Percentiles rank a stretch among this genome's conserved stretches.
phyloP scores from a whole-genome alignment of 2,329 filamentous ascomycete species.

The Nemania sp. region DNA sequence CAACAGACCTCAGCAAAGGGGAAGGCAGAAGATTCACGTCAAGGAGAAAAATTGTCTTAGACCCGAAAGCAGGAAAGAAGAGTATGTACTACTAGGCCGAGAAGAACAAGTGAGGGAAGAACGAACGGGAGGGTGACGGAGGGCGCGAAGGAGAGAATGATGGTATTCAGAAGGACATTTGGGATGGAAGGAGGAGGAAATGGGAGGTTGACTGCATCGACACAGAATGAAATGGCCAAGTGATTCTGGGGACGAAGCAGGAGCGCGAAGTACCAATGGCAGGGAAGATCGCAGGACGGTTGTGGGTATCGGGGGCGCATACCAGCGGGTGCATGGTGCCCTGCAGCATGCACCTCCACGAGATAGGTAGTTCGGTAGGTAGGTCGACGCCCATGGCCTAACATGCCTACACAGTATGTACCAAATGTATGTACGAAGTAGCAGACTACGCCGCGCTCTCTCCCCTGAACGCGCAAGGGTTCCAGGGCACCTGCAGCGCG shows the following conservation, averaged over 20 bases:
- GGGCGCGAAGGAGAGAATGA: constrained; percentile 33
- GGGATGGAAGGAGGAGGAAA: constrained; percentile 36
- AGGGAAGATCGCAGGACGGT: constrained; percentile 21
- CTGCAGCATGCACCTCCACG: constrained; percentile 15
- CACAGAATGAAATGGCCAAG: constrained; percentile 28
- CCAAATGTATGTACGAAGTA: not conserved
- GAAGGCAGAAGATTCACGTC: constrained; percentile 27
- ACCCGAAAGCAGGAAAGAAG: constrained; percentile 23
- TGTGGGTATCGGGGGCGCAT: constrained; percentile 21
- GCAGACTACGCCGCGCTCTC: not conserved
- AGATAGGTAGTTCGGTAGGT: constrained; percentile 5
- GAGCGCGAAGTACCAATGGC: constrained; percentile 28
- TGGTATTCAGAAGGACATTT: constrained; percentile 39
- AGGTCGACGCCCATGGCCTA: not conserved
- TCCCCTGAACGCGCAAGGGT: not conserved
- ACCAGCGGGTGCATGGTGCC: constrained; percentile 21
- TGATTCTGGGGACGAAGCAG: constrained; percentile 24
- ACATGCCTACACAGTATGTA: not conserved
- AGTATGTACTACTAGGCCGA: constrained; percentile 37
- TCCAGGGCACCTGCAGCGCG: not conserved
- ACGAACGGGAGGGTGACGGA: constrained; percentile 34
- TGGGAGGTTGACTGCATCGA: constrained; percentile 34
- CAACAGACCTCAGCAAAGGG: constrained; percentile 28
- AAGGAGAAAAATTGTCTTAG: constrained; percentile 32
- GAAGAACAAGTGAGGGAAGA: constrained; percentile 36